Base-by-base conservation (phyloP, 2,329 filamentous ascomycete genomes). In the Sporothrix euskadiensis region DNA sequence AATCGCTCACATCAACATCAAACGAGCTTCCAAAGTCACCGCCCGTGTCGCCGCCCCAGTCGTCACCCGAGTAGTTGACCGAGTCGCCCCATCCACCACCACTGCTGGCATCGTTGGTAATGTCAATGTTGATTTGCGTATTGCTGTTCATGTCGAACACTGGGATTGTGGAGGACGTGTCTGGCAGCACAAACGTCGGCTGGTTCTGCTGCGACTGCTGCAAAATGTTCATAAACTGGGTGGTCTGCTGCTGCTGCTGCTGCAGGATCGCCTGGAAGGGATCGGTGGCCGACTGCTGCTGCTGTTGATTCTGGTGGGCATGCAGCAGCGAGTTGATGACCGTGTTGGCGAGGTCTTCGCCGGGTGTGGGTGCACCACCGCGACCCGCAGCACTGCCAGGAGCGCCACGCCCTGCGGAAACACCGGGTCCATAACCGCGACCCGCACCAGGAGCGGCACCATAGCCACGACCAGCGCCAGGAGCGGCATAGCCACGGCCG, bases 61-160 rank as follows among this genome's bases (percentile, higher is more conserved):
- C 74, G 32, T 74, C 76, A 22, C 76, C 75, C 32, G 75, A 74
- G 47, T 77, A 77, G 72, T 74, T 74, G 69, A 73, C 32, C 22
- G 73, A 41, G 1, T 73, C 73, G 44, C 54, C 35, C 73, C 73
- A 76, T 6, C 63, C 72, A 47, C 73, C 72, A 1, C 61, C 47
- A 8, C 63, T 26, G 6, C 52, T 65, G 16, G 41, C 49, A 22
- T 22, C 73, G 19, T 71, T 41, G n/a, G 12, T 41, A 6, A 56
- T 19, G 57, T 59, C 66, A 35, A 68, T 30, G 30, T 71, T 66
- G 41, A 73, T 71, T 30, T 52, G 35, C n/a, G 68, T n/a, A 16
- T 56, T 49, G 3, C 16, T 41, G 39, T 14, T 49, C 9, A 66
- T 14, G 39, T 65, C 66, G 22, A 52, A 70, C 6, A 41, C 68